phyloP scores from a whole-genome alignment of 129 eudicot species.

The Arctium minus region DNA sequence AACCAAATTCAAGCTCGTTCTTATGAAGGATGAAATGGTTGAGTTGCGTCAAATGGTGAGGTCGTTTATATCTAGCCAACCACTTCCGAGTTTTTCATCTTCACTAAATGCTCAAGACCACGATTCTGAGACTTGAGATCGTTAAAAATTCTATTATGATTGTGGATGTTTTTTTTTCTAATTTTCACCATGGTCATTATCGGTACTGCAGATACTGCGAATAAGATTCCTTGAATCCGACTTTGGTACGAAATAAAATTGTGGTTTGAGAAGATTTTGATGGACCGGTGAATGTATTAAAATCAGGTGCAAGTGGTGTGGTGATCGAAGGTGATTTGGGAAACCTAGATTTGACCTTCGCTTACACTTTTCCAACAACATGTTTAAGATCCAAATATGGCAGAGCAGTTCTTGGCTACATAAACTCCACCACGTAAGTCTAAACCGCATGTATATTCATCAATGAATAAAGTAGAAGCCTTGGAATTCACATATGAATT shows the following conservation, averaged over 20 bases:
- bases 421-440: conserved; percentile 37
- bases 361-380: conserved; percentile 31
- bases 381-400: conserved; percentile 33
- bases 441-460: background rate
- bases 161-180: no score
- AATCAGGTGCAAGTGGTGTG: conserved; percentile 28
- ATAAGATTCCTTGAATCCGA: conserved; percentile 22
- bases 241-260: conserved; percentile 22
- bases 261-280: conserved; percentile 23
- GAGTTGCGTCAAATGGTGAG: no score
- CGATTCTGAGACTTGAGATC: no score
- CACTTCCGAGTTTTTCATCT: no score
- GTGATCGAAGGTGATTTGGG: conserved; percentile 29
- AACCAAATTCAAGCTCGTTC: no score
- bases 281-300: conserved; percentile 6
- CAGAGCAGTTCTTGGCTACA: conserved; percentile 21
- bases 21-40: no score
- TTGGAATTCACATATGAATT: background rate
- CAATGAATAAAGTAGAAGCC: background rate
- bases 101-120: no score
- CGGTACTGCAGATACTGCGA: conserved; percentile 31
- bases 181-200: no score
- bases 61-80: no score
- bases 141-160: no score
- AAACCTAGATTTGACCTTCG: conserved; percentile 22